Base-by-base conservation (phyloP, 106 monocot genomes). In the Acorus calamus region DNA sequence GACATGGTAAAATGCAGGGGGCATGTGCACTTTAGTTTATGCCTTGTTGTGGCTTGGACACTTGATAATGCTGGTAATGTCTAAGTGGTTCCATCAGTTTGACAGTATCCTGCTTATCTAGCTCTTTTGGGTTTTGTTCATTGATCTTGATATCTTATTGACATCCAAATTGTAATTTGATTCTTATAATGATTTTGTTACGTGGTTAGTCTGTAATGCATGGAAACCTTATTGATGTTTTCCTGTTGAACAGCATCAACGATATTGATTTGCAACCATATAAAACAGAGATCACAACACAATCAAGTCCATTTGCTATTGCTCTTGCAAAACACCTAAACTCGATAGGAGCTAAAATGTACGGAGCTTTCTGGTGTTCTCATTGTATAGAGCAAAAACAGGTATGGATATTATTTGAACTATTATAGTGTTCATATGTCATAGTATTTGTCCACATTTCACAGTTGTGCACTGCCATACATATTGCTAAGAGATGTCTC, bases 341-440 rank as follows among this genome's bases (percentile, higher is more conserved):
- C 10, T 78, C 87, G 12, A 77, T 98, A 60, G 96, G 91, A 52
- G 96, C 96, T 69, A 98, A 88, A 66, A 88, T 98, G 96, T 98
- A 98, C 80, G 96, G 96, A 11, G 96, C 96, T 59, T 98, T 98
- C 64, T 98, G 96, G 96, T 98, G 96, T 75, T 80, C 96, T 70
- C 96, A 98, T 75, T 98, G 96, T 69, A 71, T 69, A 50, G 96
- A 98, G 68, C 96, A 98, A 53, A 98, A 98, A 73, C 76, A 98
- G 96, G 96, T 98, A 67, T n/a, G 28, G 28, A 28, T 11, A 42
- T 52, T 43, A 50, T 12, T 62, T 56, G 10, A 9, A 10, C 13
- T 2, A 56, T 10, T 49, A 46, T 8, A 28, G 6, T 59, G 6
- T 3, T 59, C 56, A 11, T 28, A 56, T n/a, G n/a, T n/a, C n/a